A percentile compares a stretch with the other conserved stretches of the same genome.
Conservation (phyloP, 768 basidiomycete species). For the Holtermanniella nyarrowii region DNA sequence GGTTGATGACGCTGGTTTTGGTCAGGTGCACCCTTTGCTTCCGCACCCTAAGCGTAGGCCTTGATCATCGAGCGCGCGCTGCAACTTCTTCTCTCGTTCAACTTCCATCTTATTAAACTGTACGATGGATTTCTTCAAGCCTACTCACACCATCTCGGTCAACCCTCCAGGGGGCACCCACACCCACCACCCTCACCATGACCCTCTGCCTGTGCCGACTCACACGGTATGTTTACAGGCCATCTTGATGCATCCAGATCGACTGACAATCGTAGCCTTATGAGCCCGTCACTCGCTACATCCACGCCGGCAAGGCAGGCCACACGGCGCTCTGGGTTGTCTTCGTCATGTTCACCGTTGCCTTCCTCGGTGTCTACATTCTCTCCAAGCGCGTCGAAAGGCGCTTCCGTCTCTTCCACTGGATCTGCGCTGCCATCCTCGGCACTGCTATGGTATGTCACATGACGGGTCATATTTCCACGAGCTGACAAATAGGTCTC, state of each 20-base stretch:
- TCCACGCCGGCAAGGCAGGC: constrained; percentile 24
- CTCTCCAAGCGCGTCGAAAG: constrained; percentile 33
- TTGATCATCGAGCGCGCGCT: too few species aligned
- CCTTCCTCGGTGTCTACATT: constrained; percentile 20
- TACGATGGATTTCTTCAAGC: constrained; percentile 30
- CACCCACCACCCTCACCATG: constrained; percentile 11
- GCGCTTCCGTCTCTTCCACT: constrained; percentile 34
- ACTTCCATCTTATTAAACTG: too few species aligned
- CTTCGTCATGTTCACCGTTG: constrained; percentile 26
- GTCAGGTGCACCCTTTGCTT: too few species aligned
- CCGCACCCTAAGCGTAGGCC: too few species aligned
- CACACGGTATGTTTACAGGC: constrained; percentile 5
- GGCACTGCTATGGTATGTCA: constrained; percentile 24
- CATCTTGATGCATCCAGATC: constrained; percentile 2
- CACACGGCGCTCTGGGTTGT: constrained; percentile 31
- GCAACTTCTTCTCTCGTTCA: too few species aligned
- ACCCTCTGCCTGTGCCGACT: constrained; percentile 15
- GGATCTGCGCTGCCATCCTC: constrained; percentile 33
- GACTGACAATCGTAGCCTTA: not conserved
- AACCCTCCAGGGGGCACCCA: constrained; percentile 31
- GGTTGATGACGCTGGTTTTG: too few species aligned
- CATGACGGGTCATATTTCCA: not conserved
- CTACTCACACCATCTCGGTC: constrained; percentile 28
- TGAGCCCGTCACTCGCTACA: constrained; percentile 6
- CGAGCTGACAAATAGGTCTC: constrained; percentile 9